Evolutionary conservation across 805 yeast genomes (phyloP), one percentile per base, ranked within the genome.

Genomic region (Candida sithepensis): DNA sequence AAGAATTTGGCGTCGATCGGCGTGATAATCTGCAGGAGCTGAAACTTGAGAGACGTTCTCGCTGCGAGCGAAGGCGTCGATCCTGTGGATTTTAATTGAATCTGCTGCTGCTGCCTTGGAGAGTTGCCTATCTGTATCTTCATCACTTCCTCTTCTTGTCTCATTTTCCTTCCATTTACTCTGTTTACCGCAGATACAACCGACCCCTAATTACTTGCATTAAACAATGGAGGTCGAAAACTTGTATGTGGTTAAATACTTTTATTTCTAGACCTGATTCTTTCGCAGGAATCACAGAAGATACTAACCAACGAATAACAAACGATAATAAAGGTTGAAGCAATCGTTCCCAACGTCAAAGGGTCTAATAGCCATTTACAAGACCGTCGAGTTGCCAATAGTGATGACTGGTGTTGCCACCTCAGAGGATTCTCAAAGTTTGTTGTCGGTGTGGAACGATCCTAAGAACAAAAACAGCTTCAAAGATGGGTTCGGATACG

Each of bases 331-430:
- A 12, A 34, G 38, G 18, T 34, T 34, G 16, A 34, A 16, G 18
- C 38, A 34, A 34, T 34, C 38, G 16, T 34, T 34, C 38, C 38
- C 38, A 34, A 34, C 19, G 9, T 34, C 38, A 34, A 34, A 34
- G 12, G 38, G 38, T 8, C 16, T 34, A 16, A 7, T 34, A 12
- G 38, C 20, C 6, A 34, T 34, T 4, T 34, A 19, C 9, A 34
- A 34, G 12, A 16, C 20, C 9, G 18, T 34, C 12, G 38, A 34
- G 16, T 16, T 34, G 18, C 38, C 38, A n/a, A 12, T 34, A 5
- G 20, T 34, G 4, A 12, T 34, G 16, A 34, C 38, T n/a, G 38
- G 38, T 18, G 18, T 13, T n/a, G 38, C 38, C 7, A n/a, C 38
- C 7, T 6, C 21, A n/a, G 19, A n/a, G 18, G 38, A 34, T 16